Evolutionary conservation across 148 eudicot genomes (phyloP).

Genomic region (Heliosperma pusillum): DNA sequence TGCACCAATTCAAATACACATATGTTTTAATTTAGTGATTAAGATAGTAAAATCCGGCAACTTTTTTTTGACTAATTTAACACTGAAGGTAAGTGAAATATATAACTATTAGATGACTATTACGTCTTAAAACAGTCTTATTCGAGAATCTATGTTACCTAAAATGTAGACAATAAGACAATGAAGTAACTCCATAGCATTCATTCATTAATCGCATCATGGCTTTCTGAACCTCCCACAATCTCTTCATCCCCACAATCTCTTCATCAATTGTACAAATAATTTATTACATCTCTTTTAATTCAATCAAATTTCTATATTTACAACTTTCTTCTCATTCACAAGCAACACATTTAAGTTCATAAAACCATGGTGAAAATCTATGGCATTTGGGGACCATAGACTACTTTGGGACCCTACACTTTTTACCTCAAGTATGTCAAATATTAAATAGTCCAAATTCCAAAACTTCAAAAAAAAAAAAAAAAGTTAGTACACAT

Average conservation of each 20-base stretch:
- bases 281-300: not conserved
- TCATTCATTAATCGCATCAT: not conserved
- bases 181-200: not conserved
- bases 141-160: not conserved
- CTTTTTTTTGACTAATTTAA: no score
- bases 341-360: no score
- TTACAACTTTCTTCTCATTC: not conserved
- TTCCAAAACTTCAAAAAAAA: not conserved
- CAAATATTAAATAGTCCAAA: not conserved
- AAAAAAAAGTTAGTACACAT: not conserved
- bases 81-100: no score
- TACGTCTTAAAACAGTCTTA: no score
- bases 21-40: no score
- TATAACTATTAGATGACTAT: no score
- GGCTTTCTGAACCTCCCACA: not conserved
- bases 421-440: not conserved
- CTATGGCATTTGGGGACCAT: slow-evolving; percentile 26
- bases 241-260: not conserved
- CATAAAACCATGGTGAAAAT: slow-evolving; percentile 9
- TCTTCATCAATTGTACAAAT: not conserved
- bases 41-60: no score
- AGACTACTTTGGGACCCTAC: slow-evolving; percentile 24
- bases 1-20: no score
- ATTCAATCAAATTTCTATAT: not conserved
- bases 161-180: not conserved